Evolutionary conservation across 176 grass and related monocot genomes (phyloP).

Genomic region (Ensete ventricosum): DNA sequence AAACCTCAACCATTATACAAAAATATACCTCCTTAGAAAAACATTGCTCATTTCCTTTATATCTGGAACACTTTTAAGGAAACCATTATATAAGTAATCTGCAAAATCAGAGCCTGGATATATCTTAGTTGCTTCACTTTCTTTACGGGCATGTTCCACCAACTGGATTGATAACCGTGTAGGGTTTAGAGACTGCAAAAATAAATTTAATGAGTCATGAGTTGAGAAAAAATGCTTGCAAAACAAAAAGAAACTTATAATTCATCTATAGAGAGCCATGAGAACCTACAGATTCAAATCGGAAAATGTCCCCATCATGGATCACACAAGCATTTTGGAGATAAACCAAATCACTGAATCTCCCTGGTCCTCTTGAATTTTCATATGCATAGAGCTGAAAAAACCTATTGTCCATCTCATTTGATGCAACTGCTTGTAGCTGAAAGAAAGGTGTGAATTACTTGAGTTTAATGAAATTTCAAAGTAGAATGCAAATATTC

Average conservation of each 20-base stretch:
- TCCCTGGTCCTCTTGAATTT: conserved; percentile 69
- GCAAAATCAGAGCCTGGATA: conserved; percentile 38
- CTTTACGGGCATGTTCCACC: conserved; percentile 43
- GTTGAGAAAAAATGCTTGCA: not conserved
- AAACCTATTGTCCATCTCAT: conserved; percentile 90
- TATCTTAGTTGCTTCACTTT: conserved; percentile 28
- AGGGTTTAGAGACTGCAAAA: conserved; percentile 33
- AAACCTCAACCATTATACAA: not conserved
- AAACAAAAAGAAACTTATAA: not conserved
- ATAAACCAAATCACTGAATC: conserved; percentile 79
- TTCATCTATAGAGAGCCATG: not conserved
- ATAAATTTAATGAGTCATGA: not conserved
- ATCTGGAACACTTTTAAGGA: conserved; percentile 37
- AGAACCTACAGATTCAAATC: conserved; percentile 77
- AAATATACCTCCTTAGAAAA: conserved; percentile 60
- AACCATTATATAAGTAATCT: conserved; percentile 21
- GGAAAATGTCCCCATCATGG: conserved; percentile 84
- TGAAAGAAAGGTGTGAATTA: conserved; percentile 18
- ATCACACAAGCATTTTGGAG: conserved; percentile 82
- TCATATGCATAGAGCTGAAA: conserved; percentile 89
- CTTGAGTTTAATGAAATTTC: not conserved
- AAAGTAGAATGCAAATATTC: not conserved
- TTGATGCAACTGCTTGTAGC: conserved; percentile 93
- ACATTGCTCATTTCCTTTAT: conserved; percentile 36
- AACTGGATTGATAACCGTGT: conserved; percentile 37